These are phyloP conservation scores for Pueraria montana DNA, from an alignment of 306 rosid genomes.

Conservation along the genomic window DNA sequence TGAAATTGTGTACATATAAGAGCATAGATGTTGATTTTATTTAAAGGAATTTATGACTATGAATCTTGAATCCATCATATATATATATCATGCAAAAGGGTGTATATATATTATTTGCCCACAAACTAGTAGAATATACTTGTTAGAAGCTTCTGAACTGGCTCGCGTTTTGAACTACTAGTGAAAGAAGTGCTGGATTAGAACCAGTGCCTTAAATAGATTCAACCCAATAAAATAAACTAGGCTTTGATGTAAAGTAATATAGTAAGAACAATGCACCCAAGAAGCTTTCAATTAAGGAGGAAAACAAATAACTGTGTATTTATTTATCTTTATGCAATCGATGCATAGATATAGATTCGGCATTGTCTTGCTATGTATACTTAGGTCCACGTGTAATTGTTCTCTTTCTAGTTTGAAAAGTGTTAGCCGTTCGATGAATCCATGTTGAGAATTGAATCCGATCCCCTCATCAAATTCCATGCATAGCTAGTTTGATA, in stretches of 20 bases:
- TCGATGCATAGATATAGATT: not conserved
- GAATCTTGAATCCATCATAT: not conserved
- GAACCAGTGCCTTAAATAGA: not conserved
- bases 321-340: not conserved
- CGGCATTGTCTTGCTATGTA: not conserved
- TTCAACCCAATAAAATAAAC: not conserved
- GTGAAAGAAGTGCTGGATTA: not conserved
- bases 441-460: not conserved
- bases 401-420: not conserved
- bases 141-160: not conserved
- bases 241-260: not conserved
- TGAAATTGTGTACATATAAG: not conserved
- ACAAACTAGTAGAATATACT: not conserved
- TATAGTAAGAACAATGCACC: not conserved
- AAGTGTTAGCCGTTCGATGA: not conserved
- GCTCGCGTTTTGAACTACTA: not conserved
- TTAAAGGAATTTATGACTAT: not conserved
- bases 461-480: not conserved
- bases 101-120: not conserved
- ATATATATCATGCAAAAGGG: not conserved
- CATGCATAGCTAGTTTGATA: not conserved
- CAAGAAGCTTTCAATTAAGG: not conserved
- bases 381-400: not conserved
- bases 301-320: not conserved
- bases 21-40: not conserved